phyloP scores from a whole-genome alignment of 768 basidiomycete species.

The Hygrophorus pudorinus region DNA sequence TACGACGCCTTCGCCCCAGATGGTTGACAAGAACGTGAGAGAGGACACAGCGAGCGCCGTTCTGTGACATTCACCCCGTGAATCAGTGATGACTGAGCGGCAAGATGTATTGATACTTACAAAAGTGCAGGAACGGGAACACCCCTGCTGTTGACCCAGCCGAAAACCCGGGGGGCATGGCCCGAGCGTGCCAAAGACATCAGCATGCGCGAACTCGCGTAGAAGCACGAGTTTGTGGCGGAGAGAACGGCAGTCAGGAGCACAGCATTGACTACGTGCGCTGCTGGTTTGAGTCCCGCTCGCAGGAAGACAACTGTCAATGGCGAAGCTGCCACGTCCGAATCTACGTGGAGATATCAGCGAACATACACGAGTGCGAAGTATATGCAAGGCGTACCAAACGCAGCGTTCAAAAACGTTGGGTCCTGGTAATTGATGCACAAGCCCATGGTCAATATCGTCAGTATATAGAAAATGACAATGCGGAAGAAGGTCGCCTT shows the following conservation, averaged over 20 bases:
- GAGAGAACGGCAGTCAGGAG: conserved; percentile 57
- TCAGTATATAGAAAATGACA: conserved; percentile 52
- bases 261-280: conserved; percentile 56
- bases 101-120: conserved; percentile 20
- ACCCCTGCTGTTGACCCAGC: conserved; percentile 52
- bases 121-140: conserved; percentile 50
- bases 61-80: too few species aligned
- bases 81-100: too few species aligned
- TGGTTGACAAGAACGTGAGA: conserved; percentile 32
- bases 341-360: conserved; percentile 19
- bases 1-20: conserved; percentile 46
- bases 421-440: conserved; percentile 53
- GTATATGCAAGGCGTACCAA: conserved; percentile 16
- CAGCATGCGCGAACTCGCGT: conserved; percentile 53
- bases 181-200: conserved; percentile 53
- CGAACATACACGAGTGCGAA: too few species aligned
- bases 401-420: conserved; percentile 37
- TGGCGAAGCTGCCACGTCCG: conserved; percentile 47
- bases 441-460: conserved; percentile 55
- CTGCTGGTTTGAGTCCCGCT: conserved; percentile 52
- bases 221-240: conserved; percentile 58
- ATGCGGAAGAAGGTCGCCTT: conserved; percentile 63
- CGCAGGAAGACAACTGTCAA: conserved; percentile 54
- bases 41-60: too few species aligned
- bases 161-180: conserved; percentile 56